Percentiles rank a stretch among this genome's conserved stretches.
Evolutionary conservation across 2,329 filamentous ascomycete species (phyloP).

Genomic region (Tolypocladium ovalisporum): DNA sequence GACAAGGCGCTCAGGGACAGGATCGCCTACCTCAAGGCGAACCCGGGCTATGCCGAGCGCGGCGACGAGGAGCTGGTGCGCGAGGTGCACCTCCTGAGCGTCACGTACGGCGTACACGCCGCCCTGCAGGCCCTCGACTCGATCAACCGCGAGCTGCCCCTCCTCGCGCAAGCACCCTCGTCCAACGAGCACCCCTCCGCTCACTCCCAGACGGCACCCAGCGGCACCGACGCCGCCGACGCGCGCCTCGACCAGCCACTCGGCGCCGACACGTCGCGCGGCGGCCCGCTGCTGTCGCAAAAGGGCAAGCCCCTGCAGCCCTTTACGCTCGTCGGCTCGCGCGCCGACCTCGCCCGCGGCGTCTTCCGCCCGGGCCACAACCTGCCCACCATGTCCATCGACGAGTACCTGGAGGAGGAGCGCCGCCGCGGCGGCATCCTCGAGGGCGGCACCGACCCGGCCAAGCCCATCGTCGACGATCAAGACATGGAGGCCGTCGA

Average conservation of each 20-base stretch:
- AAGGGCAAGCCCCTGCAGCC: constrained; percentile 81
- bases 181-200: constrained; percentile 25
- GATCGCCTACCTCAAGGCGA: constrained; percentile 47
- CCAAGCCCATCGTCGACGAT: constrained; percentile 67
- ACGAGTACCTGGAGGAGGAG: constrained; percentile 95
- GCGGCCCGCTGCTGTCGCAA: constrained; percentile 64
- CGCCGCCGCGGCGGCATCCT: constrained; percentile 75
- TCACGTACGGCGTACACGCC: constrained; percentile 64
- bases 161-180: constrained; percentile 64
- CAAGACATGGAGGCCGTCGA: constrained; percentile 85
- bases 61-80: constrained; percentile 80
- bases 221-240: constrained; percentile 25
- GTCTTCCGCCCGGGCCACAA: constrained; percentile 90
- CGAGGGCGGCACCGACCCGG: constrained; percentile 73
- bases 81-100: constrained; percentile 64
- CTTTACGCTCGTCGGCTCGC: constrained; percentile 72
- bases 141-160: constrained; percentile 71
- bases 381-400: constrained; percentile 93
- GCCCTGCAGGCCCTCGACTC: constrained; percentile 82
- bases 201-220: constrained; percentile 28
- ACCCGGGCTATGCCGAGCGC: constrained; percentile 42
- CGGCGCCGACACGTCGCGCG: constrained; percentile 35
- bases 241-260: constrained; percentile 61
- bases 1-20: constrained; percentile 80
- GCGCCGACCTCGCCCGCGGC: constrained; percentile 63